A percentile compares a stretch with the other conserved stretches of the same genome.
These are phyloP conservation scores for Phytophthora fragariae DNA, from an alignment of 352 stramenopile species.

Conservation along the genomic window DNA sequence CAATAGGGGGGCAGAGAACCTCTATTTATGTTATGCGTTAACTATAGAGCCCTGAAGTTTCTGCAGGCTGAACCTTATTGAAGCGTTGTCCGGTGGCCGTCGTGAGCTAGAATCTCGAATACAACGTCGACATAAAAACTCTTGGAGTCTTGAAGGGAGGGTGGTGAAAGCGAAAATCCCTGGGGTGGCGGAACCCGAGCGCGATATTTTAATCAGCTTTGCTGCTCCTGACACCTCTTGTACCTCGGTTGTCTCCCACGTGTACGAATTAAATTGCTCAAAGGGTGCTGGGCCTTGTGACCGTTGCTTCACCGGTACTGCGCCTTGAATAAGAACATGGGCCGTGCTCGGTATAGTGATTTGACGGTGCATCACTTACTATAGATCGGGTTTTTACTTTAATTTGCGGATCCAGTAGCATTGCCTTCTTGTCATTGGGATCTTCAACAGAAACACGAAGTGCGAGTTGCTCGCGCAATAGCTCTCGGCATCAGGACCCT, in stretches of 20 bases:
- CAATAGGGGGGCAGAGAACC: not conserved
- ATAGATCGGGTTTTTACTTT: no score
- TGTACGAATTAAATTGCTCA: not conserved
- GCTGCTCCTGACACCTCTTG: not conserved
- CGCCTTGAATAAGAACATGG: not conserved
- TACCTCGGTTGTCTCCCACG: not conserved
- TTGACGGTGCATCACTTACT: not conserved
- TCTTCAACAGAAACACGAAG: no score
- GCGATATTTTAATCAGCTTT: not conserved
- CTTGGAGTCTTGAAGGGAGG: not conserved
- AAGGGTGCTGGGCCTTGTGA: not conserved
- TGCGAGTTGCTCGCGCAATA: no score
- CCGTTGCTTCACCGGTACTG: not conserved
- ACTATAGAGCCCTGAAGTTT: not conserved
- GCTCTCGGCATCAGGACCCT: no score
- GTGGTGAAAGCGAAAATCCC: not conserved
- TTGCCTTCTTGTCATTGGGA: no score
- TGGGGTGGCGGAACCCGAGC: not conserved
- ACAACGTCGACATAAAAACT: not conserved
- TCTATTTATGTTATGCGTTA: not conserved
- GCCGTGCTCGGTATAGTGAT: not conserved
- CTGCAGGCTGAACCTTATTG: not conserved
- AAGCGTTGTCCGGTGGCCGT: not conserved
- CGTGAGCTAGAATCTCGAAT: not conserved
- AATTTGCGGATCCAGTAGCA: no score